Evolutionary conservation across 495 filamentous ascomycete genomes (phyloP).

Genomic region (Daldinia concentrica): DNA sequence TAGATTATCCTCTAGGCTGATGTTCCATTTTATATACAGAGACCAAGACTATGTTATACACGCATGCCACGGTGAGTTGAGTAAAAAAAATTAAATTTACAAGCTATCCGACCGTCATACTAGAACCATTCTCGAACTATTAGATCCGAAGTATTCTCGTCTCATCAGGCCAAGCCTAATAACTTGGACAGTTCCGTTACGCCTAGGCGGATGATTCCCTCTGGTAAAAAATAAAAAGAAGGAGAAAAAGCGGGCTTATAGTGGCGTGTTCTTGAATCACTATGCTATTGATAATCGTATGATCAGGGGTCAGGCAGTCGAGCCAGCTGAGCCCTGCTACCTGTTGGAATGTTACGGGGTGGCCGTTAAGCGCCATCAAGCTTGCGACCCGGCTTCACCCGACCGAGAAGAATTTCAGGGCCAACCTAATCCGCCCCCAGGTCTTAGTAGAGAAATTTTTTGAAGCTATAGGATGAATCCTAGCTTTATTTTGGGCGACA

Average conservation of each 20-base stretch:
- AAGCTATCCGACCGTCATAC: slow-evolving; percentile 1
- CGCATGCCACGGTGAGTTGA: slow-evolving; percentile 9
- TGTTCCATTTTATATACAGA: slow-evolving; percentile 31
- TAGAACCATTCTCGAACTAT: slow-evolving; percentile 41
- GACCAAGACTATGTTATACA: slow-evolving; percentile 6
- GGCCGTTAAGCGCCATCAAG: background rate
- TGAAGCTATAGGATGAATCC: background rate
- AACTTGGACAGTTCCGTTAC: slow-evolving; percentile 8
- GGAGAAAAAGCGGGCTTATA: slow-evolving; percentile 22
- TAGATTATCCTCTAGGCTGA: background rate
- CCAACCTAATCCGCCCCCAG: background rate
- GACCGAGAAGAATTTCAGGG: slow-evolving; percentile 2
- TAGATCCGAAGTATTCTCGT: slow-evolving; percentile 42
- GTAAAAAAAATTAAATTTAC: background rate
- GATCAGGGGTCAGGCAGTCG: slow-evolving; percentile 18
- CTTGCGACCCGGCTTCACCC: slow-evolving; percentile 36
- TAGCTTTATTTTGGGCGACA: background rate
- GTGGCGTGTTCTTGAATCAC: slow-evolving; percentile 41
- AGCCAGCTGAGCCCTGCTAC: slow-evolving; percentile 9
- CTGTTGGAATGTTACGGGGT: slow-evolving; percentile 32
- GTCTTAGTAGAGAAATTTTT: background rate
- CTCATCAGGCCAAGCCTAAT: slow-evolving; percentile 27
- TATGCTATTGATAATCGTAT: slow-evolving; percentile 38
- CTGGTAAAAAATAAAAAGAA: slow-evolving; percentile 10
- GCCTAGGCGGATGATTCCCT: slow-evolving; percentile 29